A percentile compares a stretch with the other conserved stretches of the same genome.
Evolutionary conservation across 1,284 basidiomycete species (phyloP).

Genomic region (Pseudozyma sp.): DNA sequence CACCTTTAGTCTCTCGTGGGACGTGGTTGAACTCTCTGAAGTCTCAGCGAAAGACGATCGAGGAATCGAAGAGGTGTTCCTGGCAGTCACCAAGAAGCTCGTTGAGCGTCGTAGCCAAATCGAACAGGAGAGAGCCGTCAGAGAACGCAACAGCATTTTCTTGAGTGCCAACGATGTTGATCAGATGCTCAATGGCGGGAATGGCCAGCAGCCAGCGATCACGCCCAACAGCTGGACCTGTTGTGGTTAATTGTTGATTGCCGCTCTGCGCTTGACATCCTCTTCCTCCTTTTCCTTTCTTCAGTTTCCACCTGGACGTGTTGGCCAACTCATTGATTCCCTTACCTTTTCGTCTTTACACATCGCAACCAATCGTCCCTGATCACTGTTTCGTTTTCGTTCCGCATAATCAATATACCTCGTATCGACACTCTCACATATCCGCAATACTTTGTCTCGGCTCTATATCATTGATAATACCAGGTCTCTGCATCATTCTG

Average conservation of each 20-base stretch:
- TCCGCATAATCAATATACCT: too few relatives aligned
- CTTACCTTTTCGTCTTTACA: too few relatives aligned
- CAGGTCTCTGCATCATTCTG: too few relatives aligned
- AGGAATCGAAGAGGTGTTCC: constrained; percentile 53
- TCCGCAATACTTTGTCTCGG: too few relatives aligned
- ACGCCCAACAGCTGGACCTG: constrained; percentile 37
- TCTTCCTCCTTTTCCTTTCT: too few relatives aligned
- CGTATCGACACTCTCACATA: too few relatives aligned
- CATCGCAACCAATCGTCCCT: too few relatives aligned
- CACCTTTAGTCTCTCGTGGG: constrained; percentile 32
- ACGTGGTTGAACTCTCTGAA: constrained; percentile 52
- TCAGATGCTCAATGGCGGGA: not conserved
- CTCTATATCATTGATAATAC: too few relatives aligned
- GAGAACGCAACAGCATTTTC: constrained; percentile 47
- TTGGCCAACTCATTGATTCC: too few relatives aligned
- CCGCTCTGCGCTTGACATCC: not conserved
- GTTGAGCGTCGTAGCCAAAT: constrained; percentile 50
- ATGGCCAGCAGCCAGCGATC: constrained; percentile 1
- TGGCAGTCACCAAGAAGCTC: constrained; percentile 53
- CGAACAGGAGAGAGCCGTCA: constrained; percentile 25
- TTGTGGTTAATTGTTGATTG: constrained; percentile 24
- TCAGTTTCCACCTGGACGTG: too few relatives aligned
- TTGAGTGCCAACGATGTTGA: constrained; percentile 14
- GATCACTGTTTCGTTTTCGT: too few relatives aligned
- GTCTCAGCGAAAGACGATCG: constrained; percentile 57